A percentile compares a stretch with the other conserved stretches of the same genome.
These are phyloP conservation scores for Leccinellum albellum DNA, from an alignment of 768 basidiomycete species.

Conservation along the genomic window DNA sequence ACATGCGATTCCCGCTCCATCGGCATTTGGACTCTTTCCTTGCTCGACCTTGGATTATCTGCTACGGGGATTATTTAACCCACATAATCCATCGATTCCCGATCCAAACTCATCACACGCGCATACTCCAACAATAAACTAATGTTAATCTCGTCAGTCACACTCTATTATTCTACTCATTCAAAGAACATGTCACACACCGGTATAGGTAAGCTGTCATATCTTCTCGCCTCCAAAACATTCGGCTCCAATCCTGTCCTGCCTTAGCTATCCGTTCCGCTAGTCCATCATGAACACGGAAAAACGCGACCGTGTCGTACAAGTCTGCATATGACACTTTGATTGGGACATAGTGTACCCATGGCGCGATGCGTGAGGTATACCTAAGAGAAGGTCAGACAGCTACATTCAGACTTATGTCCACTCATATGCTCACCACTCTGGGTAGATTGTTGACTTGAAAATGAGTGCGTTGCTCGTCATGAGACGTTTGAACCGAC, in stretches of 20 bases:
- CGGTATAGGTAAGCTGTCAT: constrained; percentile 56
- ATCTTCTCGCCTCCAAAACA: constrained; percentile 60
- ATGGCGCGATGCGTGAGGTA: constrained; percentile 54
- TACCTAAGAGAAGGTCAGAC: constrained; percentile 37
- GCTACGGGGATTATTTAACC: no score
- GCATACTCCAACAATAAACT: constrained; percentile 56
- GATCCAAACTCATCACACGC: constrained; percentile 45
- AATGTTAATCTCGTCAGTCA: neutral
- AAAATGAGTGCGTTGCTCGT: constrained; percentile 61
- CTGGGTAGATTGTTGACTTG: constrained; percentile 70
- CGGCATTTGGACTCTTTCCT: no score
- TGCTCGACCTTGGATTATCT: no score
- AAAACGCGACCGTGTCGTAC: constrained; percentile 70
- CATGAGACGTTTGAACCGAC: constrained; percentile 64
- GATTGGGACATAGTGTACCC: constrained; percentile 74
- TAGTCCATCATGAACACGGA: constrained; percentile 62
- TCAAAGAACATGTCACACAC: constrained; percentile 27
- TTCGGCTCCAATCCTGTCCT: constrained; percentile 54
- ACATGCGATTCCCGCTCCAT: no score
- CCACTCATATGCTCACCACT: constrained; percentile 45
- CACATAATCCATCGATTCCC: constrained; percentile 39
- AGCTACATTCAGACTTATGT: neutral
- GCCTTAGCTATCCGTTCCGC: constrained; percentile 53
- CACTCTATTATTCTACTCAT: neutral
- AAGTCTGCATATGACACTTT: constrained; percentile 63